Evolutionary conservation across 2,329 filamentous ascomycete genomes (phyloP).

Genomic region (Orbilia javanica): DNA sequence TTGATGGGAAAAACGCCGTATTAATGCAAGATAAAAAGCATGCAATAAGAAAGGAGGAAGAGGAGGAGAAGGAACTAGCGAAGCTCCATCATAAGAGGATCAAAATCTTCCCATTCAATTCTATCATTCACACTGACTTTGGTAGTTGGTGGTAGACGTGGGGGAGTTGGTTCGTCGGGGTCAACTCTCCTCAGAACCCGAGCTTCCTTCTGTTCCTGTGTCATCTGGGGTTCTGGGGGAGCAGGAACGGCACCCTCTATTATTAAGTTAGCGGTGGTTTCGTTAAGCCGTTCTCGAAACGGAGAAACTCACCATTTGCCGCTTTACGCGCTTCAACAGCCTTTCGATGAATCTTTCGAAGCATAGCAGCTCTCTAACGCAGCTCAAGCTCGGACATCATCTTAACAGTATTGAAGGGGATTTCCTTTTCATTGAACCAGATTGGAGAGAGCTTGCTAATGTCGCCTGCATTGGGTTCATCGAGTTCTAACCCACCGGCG

Average conservation of each 20-base stretch:
- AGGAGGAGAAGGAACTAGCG: conserved; percentile 25
- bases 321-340: conserved; percentile 15
- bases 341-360: conserved; percentile 40
- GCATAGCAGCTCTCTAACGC: conserved; percentile 59
- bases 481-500: conserved; percentile 1
- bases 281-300: not conserved
- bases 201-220: conserved; percentile 6
- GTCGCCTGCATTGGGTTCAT: conserved; percentile 24
- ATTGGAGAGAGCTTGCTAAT: conserved; percentile 36
- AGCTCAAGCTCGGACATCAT: conserved; percentile 62
- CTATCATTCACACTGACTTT: not conserved
- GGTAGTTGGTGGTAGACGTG: conserved; percentile 29
- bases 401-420: conserved; percentile 59
- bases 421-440: conserved; percentile 58
- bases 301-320: not conserved
- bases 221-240: not conserved
- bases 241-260: not conserved
- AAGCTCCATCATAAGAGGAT: conserved; percentile 44
- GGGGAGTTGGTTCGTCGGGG: not conserved
- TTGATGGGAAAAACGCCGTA: conserved; percentile 1
- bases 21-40: not conserved
- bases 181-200: conserved; percentile 34
- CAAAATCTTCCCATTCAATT: conserved; percentile 35
- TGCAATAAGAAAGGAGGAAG: not conserved
- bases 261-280: not conserved